Conservation (phyloP, 768 basidiomycete genomes). For the Xerocomellus amylosporus region DNA sequence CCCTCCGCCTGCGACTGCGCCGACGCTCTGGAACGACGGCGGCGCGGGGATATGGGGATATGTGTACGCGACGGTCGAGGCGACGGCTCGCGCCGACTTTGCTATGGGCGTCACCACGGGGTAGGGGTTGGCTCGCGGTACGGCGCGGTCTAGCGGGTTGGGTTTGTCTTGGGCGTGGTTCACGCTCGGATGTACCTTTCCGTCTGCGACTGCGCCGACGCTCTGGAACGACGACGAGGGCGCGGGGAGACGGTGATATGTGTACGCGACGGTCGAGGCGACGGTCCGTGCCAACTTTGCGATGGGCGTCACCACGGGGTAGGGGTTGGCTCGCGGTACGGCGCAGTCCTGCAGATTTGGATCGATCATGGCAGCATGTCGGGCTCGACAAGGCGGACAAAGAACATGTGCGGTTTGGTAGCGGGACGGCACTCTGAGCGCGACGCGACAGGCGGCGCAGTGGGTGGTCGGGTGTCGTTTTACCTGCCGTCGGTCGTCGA, state of each 20-base stretch:
- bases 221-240: neutral
- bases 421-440: neutral
- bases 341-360: neutral
- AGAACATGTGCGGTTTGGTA: neutral
- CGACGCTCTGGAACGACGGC: neutral
- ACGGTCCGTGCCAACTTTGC: too few relatives aligned
- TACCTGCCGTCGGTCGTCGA: neutral
- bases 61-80: neutral
- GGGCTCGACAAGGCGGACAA: constrained; percentile 14
- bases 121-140: neutral
- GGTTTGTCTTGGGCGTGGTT: neutral
- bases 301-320: neutral
- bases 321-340: neutral
- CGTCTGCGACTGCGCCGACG: neutral
- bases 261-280: neutral
- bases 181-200: too few relatives aligned
- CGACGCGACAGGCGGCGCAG: constrained; percentile 7
- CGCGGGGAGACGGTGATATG: neutral
- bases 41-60: neutral
- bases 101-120: neutral
- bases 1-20: neutral
- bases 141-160: neutral
- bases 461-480: neutral
- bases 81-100: neutral
- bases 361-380: neutral